Evolutionary conservation across 1,284 basidiomycete species (phyloP).

Genomic region (Rhodotorula sp.): DNA sequence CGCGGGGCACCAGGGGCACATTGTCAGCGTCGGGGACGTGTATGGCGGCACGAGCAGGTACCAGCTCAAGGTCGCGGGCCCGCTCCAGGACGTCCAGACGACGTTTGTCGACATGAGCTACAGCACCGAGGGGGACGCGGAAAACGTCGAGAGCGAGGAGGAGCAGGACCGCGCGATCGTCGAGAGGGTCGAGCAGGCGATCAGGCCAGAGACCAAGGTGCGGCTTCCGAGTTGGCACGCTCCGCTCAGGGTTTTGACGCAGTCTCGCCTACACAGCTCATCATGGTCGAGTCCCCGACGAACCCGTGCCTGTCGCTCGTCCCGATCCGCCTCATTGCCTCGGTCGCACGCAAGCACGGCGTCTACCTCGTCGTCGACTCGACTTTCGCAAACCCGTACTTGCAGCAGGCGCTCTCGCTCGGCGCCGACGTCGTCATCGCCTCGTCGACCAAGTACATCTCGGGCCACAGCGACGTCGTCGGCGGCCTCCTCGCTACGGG

Average conservation of each 20-base stretch:
- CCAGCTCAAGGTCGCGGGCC: constrained; percentile 71
- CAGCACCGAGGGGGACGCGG: constrained; percentile 11
- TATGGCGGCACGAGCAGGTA: constrained; percentile 40
- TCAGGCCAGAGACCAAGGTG: constrained; percentile 80
- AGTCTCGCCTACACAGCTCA: constrained; percentile 60
- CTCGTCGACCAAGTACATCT: constrained; percentile 66
- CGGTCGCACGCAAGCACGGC: constrained; percentile 62
- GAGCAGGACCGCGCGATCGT: constrained; percentile 56
- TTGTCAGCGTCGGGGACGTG: constrained; percentile 55
- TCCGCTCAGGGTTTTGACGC: no score
- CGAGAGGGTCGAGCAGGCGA: constrained; percentile 61
- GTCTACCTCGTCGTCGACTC: constrained; percentile 69
- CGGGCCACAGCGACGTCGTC: constrained; percentile 53
- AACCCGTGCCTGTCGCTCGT: constrained; percentile 91
- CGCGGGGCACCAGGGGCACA: constrained; percentile 68
- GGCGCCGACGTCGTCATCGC: constrained; percentile 74
- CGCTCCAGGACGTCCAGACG: constrained; percentile 70
- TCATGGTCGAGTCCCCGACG: constrained; percentile 95
- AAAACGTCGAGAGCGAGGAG: constrained; percentile 5
- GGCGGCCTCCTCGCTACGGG: constrained; percentile 79
- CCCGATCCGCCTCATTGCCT: constrained; percentile 67
- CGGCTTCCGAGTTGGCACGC: constrained; percentile 37
- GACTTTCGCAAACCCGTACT: constrained; percentile 77
- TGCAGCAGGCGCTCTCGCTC: constrained; percentile 79
- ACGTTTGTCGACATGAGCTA: constrained; percentile 75